phyloP scores from a whole-genome alignment of 805 yeast genomes.

The Hanseniaspora clermontiae region DNA sequence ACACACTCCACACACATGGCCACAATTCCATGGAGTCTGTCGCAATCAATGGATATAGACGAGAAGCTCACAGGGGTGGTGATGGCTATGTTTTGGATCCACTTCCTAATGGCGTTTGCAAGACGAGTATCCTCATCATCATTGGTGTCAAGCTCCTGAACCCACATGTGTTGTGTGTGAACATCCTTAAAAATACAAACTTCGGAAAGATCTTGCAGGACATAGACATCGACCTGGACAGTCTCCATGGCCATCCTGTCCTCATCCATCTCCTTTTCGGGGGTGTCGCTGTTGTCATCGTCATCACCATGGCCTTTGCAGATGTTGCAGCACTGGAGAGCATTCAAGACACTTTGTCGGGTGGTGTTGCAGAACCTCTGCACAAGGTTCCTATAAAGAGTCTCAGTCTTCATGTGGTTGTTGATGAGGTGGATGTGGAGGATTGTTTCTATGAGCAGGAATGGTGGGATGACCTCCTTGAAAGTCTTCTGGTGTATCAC shows the following conservation, averaged over 20 bases:
- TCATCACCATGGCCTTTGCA: conserved; percentile 14
- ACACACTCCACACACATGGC: conserved; percentile 20
- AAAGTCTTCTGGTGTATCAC: conserved; percentile 15
- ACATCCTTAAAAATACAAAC: not conserved
- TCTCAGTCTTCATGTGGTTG: conserved; percentile 18
- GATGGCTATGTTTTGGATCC: conserved; percentile 20
- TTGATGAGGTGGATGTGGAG: conserved; percentile 26
- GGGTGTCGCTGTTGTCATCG: conserved; percentile 9
- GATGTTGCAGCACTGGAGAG: conserved; percentile 21
- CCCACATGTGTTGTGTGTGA: not conserved
- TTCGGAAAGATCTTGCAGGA: not conserved
- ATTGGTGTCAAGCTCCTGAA: not conserved
- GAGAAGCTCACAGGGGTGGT: conserved; percentile 24
- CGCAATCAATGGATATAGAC: conserved; percentile 22
- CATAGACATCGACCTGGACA: not conserved
- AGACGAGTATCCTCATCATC: not conserved
- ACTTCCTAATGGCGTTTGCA: conserved; percentile 21
- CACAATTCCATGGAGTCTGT: conserved; percentile 24
- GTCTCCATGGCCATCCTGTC: not conserved
- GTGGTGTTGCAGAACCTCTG: conserved; percentile 23
- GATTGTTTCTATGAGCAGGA: conserved; percentile 21
- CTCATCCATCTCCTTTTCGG: not conserved
- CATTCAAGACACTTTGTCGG: conserved; percentile 17
- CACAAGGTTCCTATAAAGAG: conserved; percentile 17
- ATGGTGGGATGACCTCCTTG: conserved; percentile 23